phyloP scores from a whole-genome alignment of 768 basidiomycete species.

The Grammothele lineata region DNA sequence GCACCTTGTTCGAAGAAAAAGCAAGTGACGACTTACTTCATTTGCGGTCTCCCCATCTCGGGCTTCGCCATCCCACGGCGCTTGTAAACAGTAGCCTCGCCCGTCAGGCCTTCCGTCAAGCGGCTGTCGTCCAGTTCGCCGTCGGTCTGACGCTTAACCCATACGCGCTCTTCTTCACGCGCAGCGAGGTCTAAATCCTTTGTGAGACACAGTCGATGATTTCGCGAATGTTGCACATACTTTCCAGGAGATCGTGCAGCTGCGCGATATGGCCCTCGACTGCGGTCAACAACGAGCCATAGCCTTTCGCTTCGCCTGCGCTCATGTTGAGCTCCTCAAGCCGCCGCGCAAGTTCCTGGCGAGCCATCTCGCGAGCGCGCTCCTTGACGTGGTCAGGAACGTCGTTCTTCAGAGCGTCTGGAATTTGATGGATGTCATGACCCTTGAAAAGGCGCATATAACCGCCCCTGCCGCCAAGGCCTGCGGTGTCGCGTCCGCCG shows the following conservation, averaged over 20 bases:
- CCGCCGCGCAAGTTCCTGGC: constrained; percentile 54
- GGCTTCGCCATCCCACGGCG: constrained; percentile 67
- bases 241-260: constrained; percentile 57
- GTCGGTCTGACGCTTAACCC: constrained; percentile 69
- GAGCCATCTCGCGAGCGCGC: constrained; percentile 62
- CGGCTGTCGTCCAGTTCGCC: constrained; percentile 67
- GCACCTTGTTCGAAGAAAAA: too few species aligned
- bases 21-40: constrained; percentile 43
- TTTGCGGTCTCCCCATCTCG: constrained; percentile 60
- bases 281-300: constrained; percentile 45
- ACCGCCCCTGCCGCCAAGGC: constrained; percentile 62
- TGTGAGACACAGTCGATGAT: too few species aligned
- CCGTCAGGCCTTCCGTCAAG: constrained; percentile 62
- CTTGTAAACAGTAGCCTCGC: constrained; percentile 68
- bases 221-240: constrained; percentile 34
- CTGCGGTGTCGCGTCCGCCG: constrained; percentile 63
- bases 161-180: constrained; percentile 66
- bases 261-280: constrained; percentile 60
- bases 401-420: constrained; percentile 49
- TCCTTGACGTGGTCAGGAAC: constrained; percentile 61
- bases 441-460: constrained; percentile 63
- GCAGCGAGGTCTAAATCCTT: constrained; percentile 67
- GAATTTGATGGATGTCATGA: constrained; percentile 60
- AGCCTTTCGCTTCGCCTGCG: constrained; percentile 49
- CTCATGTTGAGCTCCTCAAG: constrained; percentile 64